Evolutionary conservation across 1,284 basidiomycete species (phyloP).

Genomic region (Tylopilus sp.): DNA sequence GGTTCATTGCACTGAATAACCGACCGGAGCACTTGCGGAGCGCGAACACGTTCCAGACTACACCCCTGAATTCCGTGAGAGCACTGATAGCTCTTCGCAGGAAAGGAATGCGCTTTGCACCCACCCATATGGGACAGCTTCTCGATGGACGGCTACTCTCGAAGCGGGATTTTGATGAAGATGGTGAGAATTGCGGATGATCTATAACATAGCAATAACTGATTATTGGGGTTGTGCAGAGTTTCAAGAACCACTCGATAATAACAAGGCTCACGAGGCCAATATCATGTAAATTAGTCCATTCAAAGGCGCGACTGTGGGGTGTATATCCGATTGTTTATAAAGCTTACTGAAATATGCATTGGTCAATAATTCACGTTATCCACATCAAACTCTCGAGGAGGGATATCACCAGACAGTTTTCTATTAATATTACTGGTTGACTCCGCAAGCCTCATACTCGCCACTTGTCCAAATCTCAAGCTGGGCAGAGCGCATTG

Average conservation of each 20-base stretch:
- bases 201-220: neutral
- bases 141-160: conserved; percentile 46
- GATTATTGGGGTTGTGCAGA: neutral
- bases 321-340: no score
- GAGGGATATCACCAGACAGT: no score
- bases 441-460: no score
- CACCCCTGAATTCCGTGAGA: conserved; percentile 42
- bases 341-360: no score
- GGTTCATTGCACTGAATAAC: conserved; percentile 46
- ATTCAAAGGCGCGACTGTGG: no score
- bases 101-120: conserved; percentile 51
- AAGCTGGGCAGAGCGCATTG: no score
- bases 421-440: no score
- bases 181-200: conserved; percentile 3
- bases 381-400: no score
- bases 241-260: neutral
- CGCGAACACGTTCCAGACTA: conserved; percentile 31
- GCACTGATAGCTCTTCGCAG: conserved; percentile 48
- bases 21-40: conserved; percentile 18
- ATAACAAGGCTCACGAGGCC: neutral
- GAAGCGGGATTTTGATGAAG: conserved; percentile 36
- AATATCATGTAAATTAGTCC: neutral
- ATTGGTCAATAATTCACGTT: no score
- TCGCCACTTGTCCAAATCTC: no score
- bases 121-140: conserved; percentile 57